These are phyloP conservation scores for Penicillium carneum DNA, from an alignment of 2,329 filamentous ascomycete genomes.

Conservation along the genomic window DNA sequence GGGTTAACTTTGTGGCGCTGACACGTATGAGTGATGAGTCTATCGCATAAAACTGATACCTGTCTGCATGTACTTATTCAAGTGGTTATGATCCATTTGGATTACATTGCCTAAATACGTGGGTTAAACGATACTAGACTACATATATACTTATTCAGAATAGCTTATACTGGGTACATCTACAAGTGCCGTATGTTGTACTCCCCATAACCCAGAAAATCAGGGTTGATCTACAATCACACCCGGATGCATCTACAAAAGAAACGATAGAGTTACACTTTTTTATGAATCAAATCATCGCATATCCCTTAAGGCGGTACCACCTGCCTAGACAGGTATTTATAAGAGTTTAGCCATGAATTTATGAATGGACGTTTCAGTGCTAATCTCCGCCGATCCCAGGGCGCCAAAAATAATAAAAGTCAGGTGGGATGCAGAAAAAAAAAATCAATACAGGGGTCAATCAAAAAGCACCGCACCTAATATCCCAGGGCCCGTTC, in stretches of 20 bases:
- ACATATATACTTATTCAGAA: not conserved
- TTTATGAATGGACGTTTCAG: slow-evolving; percentile 8
- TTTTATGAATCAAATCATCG: slow-evolving; percentile 3
- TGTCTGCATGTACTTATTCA: slow-evolving; percentile 9
- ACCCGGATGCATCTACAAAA: not conserved
- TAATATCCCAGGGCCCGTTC: slow-evolving; percentile 5
- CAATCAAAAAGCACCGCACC: slow-evolving; percentile 3
- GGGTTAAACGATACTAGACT: not conserved
- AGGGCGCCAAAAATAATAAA: not conserved
- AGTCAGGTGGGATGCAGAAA: slow-evolving; percentile 18
- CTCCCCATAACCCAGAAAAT: not conserved
- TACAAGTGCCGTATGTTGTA: not conserved
- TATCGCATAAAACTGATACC: slow-evolving; percentile 1
- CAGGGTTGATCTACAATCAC: not conserved
- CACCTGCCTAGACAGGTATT: slow-evolving; percentile 15
- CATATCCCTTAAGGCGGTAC: slow-evolving; percentile 4
- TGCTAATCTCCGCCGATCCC: slow-evolving; percentile 7
- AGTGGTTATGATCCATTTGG: slow-evolving; percentile 8
- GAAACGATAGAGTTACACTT: not conserved
- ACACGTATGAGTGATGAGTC: slow-evolving; percentile 32
- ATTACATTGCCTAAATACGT: not conserved
- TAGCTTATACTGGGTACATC: not conserved
- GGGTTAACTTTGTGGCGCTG: slow-evolving; percentile 34
- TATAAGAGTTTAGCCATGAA: not conserved
- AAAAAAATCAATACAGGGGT: slow-evolving; percentile 3